A percentile compares a stretch with the other conserved stretches of the same genome.
Evolutionary conservation across 1,284 basidiomycete genomes (phyloP).

Genomic region (Stereum hirsutum): DNA sequence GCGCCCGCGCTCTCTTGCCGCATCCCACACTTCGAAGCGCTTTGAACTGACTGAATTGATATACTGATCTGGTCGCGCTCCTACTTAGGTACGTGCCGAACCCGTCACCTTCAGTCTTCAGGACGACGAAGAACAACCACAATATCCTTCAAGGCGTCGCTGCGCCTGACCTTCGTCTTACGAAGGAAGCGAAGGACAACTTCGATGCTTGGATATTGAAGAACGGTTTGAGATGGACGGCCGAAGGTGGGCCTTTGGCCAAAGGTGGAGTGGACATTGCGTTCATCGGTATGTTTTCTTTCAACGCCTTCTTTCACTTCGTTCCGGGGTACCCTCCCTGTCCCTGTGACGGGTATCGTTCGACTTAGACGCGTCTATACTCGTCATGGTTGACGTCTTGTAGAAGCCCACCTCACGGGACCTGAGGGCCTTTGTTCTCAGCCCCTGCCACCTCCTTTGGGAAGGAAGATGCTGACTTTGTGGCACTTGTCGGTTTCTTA

Average conservation of each 20-base stretch:
- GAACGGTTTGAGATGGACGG: slow-evolving; percentile 73
- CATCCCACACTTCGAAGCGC: too few relatives aligned
- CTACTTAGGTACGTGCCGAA: slow-evolving; percentile 78
- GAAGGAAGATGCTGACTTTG: too few relatives aligned
- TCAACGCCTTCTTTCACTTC: slow-evolving; percentile 2
- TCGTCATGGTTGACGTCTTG: too few relatives aligned
- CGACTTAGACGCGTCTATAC: too few relatives aligned
- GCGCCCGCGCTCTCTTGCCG: neutral
- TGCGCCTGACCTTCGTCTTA: slow-evolving; percentile 62
- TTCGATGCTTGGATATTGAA: slow-evolving; percentile 87
- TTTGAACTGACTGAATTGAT: too few relatives aligned
- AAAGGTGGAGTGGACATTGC: slow-evolving; percentile 74
- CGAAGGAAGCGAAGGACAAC: slow-evolving; percentile 63
- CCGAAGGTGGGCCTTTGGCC: slow-evolving; percentile 71
- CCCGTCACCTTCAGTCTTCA: slow-evolving; percentile 78
- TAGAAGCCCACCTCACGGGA: too few relatives aligned
- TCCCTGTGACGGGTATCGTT: neutral
- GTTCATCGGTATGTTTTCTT: slow-evolving; percentile 69
- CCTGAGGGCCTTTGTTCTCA: too few relatives aligned
- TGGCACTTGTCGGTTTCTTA: neutral
- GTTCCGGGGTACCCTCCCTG: neutral
- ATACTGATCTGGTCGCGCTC: too few relatives aligned
- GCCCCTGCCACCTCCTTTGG: too few relatives aligned
- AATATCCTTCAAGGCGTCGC: slow-evolving; percentile 85
- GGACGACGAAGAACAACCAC: slow-evolving; percentile 90